Base-by-base conservation (phyloP, 192 early-diverging fungal genomes). In the Globomyces pollinis-pini region DNA sequence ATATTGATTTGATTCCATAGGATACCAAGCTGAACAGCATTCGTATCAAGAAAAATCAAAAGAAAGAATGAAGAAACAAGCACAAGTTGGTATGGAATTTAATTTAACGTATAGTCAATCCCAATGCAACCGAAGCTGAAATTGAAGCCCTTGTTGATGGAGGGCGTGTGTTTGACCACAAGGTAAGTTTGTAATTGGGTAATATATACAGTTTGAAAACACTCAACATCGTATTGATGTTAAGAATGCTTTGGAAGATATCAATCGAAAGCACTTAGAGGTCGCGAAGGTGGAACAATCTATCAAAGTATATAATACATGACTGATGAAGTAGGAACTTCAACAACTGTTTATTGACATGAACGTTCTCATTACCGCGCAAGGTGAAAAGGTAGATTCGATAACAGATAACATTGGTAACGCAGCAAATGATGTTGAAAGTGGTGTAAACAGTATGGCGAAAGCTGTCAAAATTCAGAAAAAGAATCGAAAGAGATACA, bases 331-430 rank as follows among this genome's bases (percentile, higher is more conserved):
- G 28, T 70, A 80, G 69, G 86, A 88, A 69, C 60, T 88, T 33
- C 85, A 86, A 55, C 75, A 86, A 65, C 57, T 88, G 23, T 88
- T 88, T 50, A 72, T 84, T 20, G 86, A 88, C 41, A 87, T 88
- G 83, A 68, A 84, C 38, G 82, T 85, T 32, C 62, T 88, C 28
- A 75, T 88, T 0, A 77, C 74, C 13, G 67, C 73, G 0, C 86
- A 88, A 42, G 86, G 71, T 38, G 77, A 79, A 16, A 61, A 69
- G 29, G 44, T 88, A 34, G 65, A 75, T 18, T 59, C 76, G 30
- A 75, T 86, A 16, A 83, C 82, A 57, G 45, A 59, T 12, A 64
- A 85, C 57, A 62, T 76, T 1, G 56, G 71, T 2, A 65, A 76
- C 29, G 63, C 71, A 3, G 66, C 71, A 7, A 57, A 63, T n/a